These are phyloP conservation scores for Sporisorium graminicola DNA, from an alignment of 1,284 basidiomycete genomes.

Conservation along the genomic window DNA sequence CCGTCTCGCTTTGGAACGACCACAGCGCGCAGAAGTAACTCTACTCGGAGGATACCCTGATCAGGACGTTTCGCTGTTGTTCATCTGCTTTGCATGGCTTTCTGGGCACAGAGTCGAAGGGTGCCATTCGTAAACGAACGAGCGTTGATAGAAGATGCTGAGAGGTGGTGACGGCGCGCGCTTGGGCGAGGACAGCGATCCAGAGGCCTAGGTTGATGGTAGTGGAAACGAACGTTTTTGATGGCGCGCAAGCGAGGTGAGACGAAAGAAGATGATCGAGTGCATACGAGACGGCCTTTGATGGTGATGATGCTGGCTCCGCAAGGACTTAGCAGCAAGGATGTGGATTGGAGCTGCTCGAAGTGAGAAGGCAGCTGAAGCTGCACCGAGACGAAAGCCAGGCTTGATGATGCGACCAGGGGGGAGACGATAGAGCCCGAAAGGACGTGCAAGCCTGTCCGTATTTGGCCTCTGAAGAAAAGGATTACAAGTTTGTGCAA, in stretches of 20 bases:
- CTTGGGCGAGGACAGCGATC: too few species aligned
- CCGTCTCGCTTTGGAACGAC: not conserved
- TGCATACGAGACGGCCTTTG: not conserved
- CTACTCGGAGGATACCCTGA: not conserved
- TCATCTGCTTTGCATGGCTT: conserved; percentile 1
- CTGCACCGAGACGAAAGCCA: not conserved
- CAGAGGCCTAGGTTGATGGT: not conserved
- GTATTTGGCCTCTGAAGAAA: too few species aligned
- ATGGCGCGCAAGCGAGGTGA: not conserved
- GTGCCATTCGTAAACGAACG: not conserved
- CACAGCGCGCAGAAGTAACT: conserved; percentile 5
- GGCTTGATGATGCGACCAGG: not conserved
- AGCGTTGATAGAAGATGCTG: not conserved
- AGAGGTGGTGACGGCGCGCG: not conserved
- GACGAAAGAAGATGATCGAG: not conserved
- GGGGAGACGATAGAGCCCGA: too few species aligned
- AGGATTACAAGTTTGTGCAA: too few species aligned
- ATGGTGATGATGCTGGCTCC: not conserved
- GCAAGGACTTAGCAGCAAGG: not conserved
- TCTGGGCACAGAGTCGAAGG: not conserved
- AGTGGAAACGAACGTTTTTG: not conserved
- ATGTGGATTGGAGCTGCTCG: not conserved
- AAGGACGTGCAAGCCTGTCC: too few species aligned
- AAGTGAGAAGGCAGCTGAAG: not conserved
- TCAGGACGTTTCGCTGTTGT: not conserved